Base-by-base conservation (phyloP, 2,329 filamentous ascomycete genomes). In the Magnaporthiopsis incrustans region DNA sequence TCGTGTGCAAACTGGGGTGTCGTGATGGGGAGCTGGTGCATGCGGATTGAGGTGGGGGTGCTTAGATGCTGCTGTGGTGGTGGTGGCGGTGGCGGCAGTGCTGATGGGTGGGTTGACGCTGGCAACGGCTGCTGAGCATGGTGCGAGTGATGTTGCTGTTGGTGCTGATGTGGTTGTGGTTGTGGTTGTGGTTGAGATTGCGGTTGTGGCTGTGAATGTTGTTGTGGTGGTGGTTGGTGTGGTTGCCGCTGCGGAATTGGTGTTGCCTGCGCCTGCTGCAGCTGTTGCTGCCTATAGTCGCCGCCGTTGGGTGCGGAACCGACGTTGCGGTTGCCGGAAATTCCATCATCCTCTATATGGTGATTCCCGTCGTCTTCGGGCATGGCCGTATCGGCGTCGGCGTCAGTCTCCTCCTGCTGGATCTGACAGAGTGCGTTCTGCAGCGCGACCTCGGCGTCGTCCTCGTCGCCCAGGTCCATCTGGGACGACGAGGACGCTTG, bases 381-480 rank as follows among this genome's bases (percentile, higher is more conserved):
- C 1, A 79, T 82, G 4, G 77, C 81, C 0, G 82, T 82, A 1
- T 83, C 83, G 60, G 81, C 80, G 0, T 82, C 82, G 1, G 83
- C 83, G 60, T 81, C 80, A n/a, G 82, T 82, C 66, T 85, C 83
- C 65, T 86, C 83, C 66, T 86, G 83, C 68, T 86, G 84, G 62
- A 86, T 77, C 67, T 83, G 81, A 57, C 81, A 80, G 60, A 87
- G 75, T 2, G 84, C 84, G 67, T 85, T 85, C 69, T 85, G 84
- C 3, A 87, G 74, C 22, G 83, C 82, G 6, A 84, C 76, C 61
- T 86, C 84, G 1, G 84, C 79, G 67, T 86, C 84, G 25, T 86
- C 82, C 12, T 81, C 77, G 62, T 57, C 38, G 26, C 53, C 56
- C 5, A 57, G 44, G 6, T 27, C 53, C 26, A 63, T 44, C 11